phyloP scores from a whole-genome alignment of 2,329 filamentous ascomycete genomes.

The Grosmannia serpens region DNA sequence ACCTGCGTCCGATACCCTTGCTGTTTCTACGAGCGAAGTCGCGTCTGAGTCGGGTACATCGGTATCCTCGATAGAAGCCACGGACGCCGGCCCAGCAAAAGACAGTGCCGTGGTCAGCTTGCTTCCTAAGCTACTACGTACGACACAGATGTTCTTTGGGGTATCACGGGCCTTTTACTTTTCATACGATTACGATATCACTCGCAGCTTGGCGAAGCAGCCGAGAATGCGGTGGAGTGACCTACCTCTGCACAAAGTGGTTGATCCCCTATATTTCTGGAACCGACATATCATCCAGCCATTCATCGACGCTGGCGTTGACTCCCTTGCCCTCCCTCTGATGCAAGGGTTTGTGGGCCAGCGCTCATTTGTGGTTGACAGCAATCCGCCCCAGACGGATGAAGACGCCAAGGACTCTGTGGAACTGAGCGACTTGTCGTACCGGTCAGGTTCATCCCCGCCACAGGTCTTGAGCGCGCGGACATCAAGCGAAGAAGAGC shows the following conservation, averaged over 20 bases:
- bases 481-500: slow-evolving; percentile 14
- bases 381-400: slow-evolving; percentile 43
- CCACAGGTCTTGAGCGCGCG: slow-evolving; percentile 4
- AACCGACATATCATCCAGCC: slow-evolving; percentile 64
- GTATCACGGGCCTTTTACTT: slow-evolving; percentile 83
- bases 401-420: slow-evolving; percentile 30
- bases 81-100: slow-evolving; percentile 13
- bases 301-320: slow-evolving; percentile 63
- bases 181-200: slow-evolving; percentile 89
- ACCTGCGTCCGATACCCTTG: background rate
- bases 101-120: slow-evolving; percentile 39
- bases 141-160: slow-evolving; percentile 73
- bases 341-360: slow-evolving; percentile 95
- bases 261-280: slow-evolving; percentile 82
- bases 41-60: background rate
- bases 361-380: slow-evolving; percentile 63
- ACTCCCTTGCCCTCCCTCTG: slow-evolving; percentile 63
- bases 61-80: background rate
- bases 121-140: slow-evolving; percentile 74
- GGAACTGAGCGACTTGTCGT: slow-evolving; percentile 24
- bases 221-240: slow-evolving; percentile 27
- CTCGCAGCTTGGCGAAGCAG: slow-evolving; percentile 44
- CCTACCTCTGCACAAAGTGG: slow-evolving; percentile 56
- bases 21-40: slow-evolving; percentile 5
- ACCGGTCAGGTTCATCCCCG: slow-evolving; percentile 7